Evolutionary conservation across 345 rosid genomes (phyloP).

Genomic region (Rhizophora apiculata): DNA sequence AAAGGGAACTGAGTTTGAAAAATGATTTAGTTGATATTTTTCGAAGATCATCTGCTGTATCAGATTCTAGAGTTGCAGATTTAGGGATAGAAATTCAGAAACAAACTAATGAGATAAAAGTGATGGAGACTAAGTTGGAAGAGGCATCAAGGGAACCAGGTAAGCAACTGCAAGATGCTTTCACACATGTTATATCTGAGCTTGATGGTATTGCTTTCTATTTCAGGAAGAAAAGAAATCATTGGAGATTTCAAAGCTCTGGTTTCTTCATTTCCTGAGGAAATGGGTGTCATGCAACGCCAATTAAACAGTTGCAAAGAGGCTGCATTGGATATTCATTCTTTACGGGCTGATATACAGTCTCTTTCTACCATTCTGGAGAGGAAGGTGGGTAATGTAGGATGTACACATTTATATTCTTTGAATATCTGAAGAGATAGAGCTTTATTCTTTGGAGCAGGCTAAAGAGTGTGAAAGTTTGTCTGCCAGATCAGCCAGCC

Average conservation of each 20-base stretch:
- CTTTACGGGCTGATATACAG: slow-evolving; percentile 74
- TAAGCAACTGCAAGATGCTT: slow-evolving; percentile 19
- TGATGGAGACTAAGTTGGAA: slow-evolving; percentile 60
- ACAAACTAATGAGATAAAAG: slow-evolving; percentile 53
- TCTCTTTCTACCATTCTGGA: slow-evolving; percentile 62
- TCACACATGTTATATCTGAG: slow-evolving; percentile 1
- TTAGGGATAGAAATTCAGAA: slow-evolving; percentile 60
- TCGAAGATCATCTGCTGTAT: slow-evolving; percentile 62
- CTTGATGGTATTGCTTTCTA: slow-evolving; percentile 28
- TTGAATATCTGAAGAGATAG: slow-evolving; percentile 18
- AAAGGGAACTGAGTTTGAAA: slow-evolving; percentile 69
- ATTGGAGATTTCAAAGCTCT: slow-evolving; percentile 80
- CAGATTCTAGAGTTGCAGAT: slow-evolving; percentile 63
- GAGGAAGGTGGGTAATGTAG: slow-evolving; percentile 57
- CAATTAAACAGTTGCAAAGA: slow-evolving; percentile 71
- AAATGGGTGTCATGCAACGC: slow-evolving; percentile 79
- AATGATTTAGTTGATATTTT: slow-evolving; percentile 68
- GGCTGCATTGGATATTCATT: slow-evolving; percentile 70
- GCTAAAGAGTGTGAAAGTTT: slow-evolving; percentile 58
- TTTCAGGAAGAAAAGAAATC: slow-evolving; percentile 84
- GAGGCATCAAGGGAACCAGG: slow-evolving; percentile 76
- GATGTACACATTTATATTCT: background rate
- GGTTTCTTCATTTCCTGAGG: slow-evolving; percentile 85
- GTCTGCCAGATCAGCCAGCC: slow-evolving; percentile 50
- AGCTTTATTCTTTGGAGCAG: slow-evolving; percentile 42